Base-by-base conservation (phyloP, 768 basidiomycete species). In the Chlorophyllum brunneum region DNA sequence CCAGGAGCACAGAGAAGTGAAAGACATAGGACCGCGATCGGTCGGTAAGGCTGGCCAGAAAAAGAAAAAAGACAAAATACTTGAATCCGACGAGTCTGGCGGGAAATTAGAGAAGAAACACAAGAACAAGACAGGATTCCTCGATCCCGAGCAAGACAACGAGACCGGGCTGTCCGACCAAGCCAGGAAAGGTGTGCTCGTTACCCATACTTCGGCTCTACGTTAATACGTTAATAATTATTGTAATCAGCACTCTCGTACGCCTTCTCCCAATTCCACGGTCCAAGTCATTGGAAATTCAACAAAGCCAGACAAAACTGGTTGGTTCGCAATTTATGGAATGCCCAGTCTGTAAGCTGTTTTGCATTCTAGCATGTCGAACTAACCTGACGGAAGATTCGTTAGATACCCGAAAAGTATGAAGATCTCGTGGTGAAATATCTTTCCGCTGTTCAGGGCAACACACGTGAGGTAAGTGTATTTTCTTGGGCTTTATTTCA, bases 291-390 rank as follows among this genome's bases (percentile, higher is more conserved):
- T 47, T 88, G 86, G 86, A 88, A 86, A 58, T 88, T 88, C 61
- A 82, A 82, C 56, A 88, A 88, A 60, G 83, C 83, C 5, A 73
- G 76, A 38, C 86, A 88, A 60, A 88, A 87, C 58, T 88, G 86
- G 86, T 67, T 88, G 1, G 70, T 86, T 51, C 77, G 84, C 9
- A 82, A 88, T 56, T 55, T 83, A 8, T 88, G 80, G 80, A 80
- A 78, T 2, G 69, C 70, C 10, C 64, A 72, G 55, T 58, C 66
- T 54, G 77, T 78, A 55, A 69, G 74, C 59, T 41, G 63, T 45
- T 16, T 37, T 30, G 42, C 40, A 5, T 43, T 24, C 56, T 11
- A 30, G 51, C 6, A 24, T 37, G 22, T 22, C 37, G 31, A 27
- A 33, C 30, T 47, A 20, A 54, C 44, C 23, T 24, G 34, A 41